Evolutionary conservation across 2,329 filamentous ascomycete genomes (phyloP).

Genomic region (Lachnellula subtilissima): DNA sequence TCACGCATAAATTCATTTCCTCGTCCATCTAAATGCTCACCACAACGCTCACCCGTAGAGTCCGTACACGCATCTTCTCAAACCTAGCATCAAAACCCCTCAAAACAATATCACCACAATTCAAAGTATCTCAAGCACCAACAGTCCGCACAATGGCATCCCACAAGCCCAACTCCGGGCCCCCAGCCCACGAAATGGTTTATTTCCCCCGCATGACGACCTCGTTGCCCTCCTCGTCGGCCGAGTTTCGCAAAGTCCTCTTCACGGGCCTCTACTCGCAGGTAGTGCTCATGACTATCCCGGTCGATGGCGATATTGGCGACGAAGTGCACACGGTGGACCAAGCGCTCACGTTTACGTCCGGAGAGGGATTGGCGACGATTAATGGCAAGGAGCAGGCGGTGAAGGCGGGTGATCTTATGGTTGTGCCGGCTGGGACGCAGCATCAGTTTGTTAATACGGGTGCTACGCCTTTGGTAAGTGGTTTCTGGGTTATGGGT

Average conservation of each 20-base stretch:
- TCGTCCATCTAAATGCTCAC: conserved; percentile 5
- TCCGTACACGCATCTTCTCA: conserved; percentile 1
- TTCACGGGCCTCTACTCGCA: conserved; percentile 60
- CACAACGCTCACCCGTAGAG: conserved; percentile 8
- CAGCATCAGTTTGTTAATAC: conserved; percentile 63
- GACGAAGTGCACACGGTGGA: conserved; percentile 63
- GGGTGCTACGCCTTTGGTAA: conserved; percentile 47
- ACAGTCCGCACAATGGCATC: conserved; percentile 18
- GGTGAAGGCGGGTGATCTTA: conserved; percentile 33
- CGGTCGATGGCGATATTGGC: conserved; percentile 60
- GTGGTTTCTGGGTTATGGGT: not conserved
- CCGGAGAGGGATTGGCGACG: conserved; percentile 52
- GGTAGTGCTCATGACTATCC: conserved; percentile 60
- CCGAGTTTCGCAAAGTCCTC: conserved; percentile 56
- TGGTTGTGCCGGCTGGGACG: conserved; percentile 60
- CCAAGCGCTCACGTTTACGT: conserved; percentile 60
- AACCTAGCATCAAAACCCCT: not conserved
- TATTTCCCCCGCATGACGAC: conserved; percentile 54
- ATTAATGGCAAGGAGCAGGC: conserved; percentile 54
- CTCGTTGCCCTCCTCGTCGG: conserved; percentile 48
- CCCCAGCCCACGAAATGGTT: conserved; percentile 51
- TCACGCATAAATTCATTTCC: not conserved
- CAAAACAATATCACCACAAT: not conserved
- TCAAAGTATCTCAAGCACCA: not conserved
- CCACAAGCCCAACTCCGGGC: conserved; percentile 29